A percentile compares a stretch with the other conserved stretches of the same genome.
phyloP scores from a whole-genome alignment of 2,329 filamentous ascomycete genomes.

The Pseudocercospora fijiensis region DNA sequence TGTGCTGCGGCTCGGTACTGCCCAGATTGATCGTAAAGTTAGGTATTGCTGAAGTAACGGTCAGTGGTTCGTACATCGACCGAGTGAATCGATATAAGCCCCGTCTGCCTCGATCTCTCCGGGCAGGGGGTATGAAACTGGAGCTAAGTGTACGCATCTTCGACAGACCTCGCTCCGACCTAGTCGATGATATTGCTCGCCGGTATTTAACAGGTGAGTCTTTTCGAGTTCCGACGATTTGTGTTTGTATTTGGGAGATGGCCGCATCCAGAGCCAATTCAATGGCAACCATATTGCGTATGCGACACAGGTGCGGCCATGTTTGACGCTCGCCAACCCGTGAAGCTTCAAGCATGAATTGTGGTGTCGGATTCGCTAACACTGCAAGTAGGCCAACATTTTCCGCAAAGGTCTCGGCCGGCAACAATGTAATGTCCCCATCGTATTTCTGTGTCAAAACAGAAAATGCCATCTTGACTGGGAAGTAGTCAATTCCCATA shows the following conservation, averaged over 20 bases:
- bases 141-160: slow-evolving; percentile 7
- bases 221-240: slow-evolving; percentile 12
- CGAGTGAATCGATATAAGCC: slow-evolving; percentile 16
- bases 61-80: slow-evolving; percentile 23
- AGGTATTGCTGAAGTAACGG: background rate
- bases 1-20: slow-evolving; percentile 9
- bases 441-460: slow-evolving; percentile 89
- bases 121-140: slow-evolving; percentile 12
- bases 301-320: slow-evolving; percentile 84
- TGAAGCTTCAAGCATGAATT: slow-evolving; percentile 81
- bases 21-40: slow-evolving; percentile 2
- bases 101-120: slow-evolving; percentile 15
- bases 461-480: slow-evolving; percentile 57
- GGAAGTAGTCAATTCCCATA: slow-evolving; percentile 20
- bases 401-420: slow-evolving; percentile 63
- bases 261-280: slow-evolving; percentile 79
- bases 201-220: slow-evolving; percentile 7
- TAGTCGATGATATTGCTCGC: slow-evolving; percentile 20
- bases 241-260: slow-evolving; percentile 44
- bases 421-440: slow-evolving; percentile 91
- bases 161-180: slow-evolving; percentile 23
- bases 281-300: slow-evolving; percentile 83
- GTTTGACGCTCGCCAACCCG: slow-evolving; percentile 79
- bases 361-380: slow-evolving; percentile 76
- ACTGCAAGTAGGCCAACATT: slow-evolving; percentile 70